Conservation (phyloP, 495 filamentous ascomycete genomes). For the Penicillium angulare region DNA sequence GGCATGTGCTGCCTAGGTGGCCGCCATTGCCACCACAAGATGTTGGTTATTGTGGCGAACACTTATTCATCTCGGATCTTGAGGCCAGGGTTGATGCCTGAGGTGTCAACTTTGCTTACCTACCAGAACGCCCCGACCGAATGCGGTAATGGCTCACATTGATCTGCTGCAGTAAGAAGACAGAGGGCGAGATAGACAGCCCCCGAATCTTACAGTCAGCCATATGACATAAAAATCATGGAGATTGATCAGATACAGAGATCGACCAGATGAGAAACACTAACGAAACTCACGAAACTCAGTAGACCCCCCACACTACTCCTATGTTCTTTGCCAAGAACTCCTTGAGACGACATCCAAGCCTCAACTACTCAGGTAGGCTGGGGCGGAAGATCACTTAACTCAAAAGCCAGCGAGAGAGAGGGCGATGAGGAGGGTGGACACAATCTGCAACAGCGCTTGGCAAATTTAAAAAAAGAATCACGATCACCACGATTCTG, state of each 20-base stretch:
- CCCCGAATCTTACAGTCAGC: constrained; percentile 1
- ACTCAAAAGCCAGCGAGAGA: not conserved
- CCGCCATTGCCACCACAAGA: not conserved
- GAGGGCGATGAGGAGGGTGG: not conserved
- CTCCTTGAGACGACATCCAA: not conserved
- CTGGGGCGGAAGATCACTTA: not conserved
- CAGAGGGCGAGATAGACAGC: too few relatives aligned
- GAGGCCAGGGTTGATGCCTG: not conserved
- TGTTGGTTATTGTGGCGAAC: not conserved
- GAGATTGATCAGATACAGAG: too few relatives aligned
- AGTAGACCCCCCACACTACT: too few relatives aligned
- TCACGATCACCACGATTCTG: constrained; percentile 2
- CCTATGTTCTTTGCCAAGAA: not conserved
- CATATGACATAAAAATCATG: not conserved
- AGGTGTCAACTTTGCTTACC: not conserved
- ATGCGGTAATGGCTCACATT: too few relatives aligned
- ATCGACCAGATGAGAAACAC: not conserved
- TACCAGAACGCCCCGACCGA: too few relatives aligned
- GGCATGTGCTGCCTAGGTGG: not conserved
- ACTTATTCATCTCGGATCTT: too few relatives aligned
- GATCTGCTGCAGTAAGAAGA: too few relatives aligned
- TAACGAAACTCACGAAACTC: too few relatives aligned
- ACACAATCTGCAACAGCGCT: constrained; percentile 16
- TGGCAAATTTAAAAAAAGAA: constrained; percentile 18
- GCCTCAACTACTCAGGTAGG: not conserved